Percentiles rank a stretch among this genome's conserved stretches.
phyloP scores from a whole-genome alignment of 495 filamentous ascomycete species.

The Podospora pseudopauciseta region DNA sequence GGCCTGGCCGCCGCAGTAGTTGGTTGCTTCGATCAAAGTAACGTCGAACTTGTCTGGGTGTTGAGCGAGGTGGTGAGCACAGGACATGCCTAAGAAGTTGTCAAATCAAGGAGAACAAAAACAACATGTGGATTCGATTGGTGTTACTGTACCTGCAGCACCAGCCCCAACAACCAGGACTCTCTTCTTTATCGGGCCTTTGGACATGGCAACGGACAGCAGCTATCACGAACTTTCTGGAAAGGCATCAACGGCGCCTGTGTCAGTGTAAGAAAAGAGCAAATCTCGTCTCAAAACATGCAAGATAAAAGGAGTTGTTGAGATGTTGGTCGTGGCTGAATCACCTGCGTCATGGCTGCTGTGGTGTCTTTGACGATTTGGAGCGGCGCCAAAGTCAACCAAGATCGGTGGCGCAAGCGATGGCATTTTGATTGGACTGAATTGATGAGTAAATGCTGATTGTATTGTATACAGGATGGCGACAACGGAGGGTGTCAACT shows the following conservation, averaged over 20 bases:
- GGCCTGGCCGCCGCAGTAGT: conserved; percentile 75
- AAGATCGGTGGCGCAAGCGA: neutral
- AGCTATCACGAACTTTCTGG: neutral
- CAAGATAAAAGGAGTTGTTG: neutral
- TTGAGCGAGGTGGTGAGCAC: conserved; percentile 67
- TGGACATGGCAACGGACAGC: neutral
- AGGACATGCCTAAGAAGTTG: conserved; percentile 52
- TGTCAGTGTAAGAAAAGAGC: neutral
- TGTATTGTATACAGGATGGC: too few species aligned
- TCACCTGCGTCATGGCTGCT: neutral
- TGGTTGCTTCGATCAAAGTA: conserved; percentile 65
- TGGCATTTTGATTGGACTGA: neutral
- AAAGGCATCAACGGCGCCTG: neutral
- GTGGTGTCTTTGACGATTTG: neutral
- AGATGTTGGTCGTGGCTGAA: neutral
- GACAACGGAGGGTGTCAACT: too few species aligned
- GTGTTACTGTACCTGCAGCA: conserved; percentile 47
- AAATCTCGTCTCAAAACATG: neutral
- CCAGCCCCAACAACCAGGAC: conserved; percentile 62
- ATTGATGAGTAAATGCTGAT: too few species aligned
- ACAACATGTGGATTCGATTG: neutral
- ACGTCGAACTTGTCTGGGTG: conserved; percentile 72
- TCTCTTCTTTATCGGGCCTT: conserved; percentile 33
- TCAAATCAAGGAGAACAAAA: neutral
- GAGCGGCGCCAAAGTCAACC: neutral